Evolutionary conservation across 129 eudicot genomes (phyloP), one percentile per base, ranked within the genome.

Genomic region (Flaveria brownii): DNA sequence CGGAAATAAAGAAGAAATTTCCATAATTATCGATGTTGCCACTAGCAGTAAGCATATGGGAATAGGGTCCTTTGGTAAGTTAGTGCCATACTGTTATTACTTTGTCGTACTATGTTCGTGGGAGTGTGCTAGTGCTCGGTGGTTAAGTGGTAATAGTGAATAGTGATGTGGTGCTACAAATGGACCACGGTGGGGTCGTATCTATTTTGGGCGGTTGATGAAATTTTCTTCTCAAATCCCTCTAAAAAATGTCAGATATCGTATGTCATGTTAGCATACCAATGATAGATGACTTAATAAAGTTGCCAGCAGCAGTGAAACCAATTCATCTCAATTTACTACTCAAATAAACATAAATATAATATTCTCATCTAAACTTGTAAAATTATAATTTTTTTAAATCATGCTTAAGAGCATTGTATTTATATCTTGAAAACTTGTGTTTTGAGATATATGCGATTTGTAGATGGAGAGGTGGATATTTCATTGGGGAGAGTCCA

Each of bases 41-140:
- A 80, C 78, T 73, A 70, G 41, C 71, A 70, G 57, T 17, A 30
- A 65, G 75, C 42, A 11, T 46, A 82, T 74, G 76, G 85, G 76
- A 65, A 52, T 49, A 6, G 57, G 74, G 43, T 69, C 67, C 45
- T 63, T 3, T 76, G 22, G 52, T 65, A 71, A 82, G 75, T 45
- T 76, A 81, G 85, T 81, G 85, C 75, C 73, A 26, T 61, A 78
- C 79, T 80, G 30, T 56, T 64, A 59, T 70, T 42, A 75, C 83
- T 68, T 85, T 79, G 84, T 79, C 86, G 52, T 52, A 78, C 77
- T 75, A 71, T 68, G 84, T 78, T 78, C 76, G 80, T 78, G 85
- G 87, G 28, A 26, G 33, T 76, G 71, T 65, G 81, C 45, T 79
- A 51, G 77, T 81, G 81, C 74, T 64, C 30, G 47, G 71, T 63